Conservation (phyloP, 768 basidiomycete species). For the Russula earlei region DNA sequence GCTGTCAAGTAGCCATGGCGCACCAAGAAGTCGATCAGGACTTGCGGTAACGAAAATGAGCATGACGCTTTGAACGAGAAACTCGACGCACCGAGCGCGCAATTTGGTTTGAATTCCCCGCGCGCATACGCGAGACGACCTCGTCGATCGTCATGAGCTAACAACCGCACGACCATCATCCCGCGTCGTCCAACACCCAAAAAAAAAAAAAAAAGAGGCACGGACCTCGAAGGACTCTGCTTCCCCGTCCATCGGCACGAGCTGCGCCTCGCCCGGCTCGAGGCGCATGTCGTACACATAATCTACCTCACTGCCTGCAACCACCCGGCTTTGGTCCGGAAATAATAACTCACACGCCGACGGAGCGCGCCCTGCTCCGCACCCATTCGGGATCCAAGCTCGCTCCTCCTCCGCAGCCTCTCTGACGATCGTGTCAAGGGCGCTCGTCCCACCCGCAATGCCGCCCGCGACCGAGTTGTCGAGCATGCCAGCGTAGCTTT, state of each 20-base stretch:
- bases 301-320: slow-evolving; percentile 79
- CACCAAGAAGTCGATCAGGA: slow-evolving; percentile 83
- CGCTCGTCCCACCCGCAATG: slow-evolving; percentile 67
- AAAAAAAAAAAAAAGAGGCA: neutral
- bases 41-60: slow-evolving; percentile 29
- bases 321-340: slow-evolving; percentile 59
- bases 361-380: slow-evolving; percentile 43
- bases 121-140: slow-evolving; percentile 54
- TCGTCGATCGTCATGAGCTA: slow-evolving; percentile 60
- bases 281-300: slow-evolving; percentile 78
- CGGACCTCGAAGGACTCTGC: slow-evolving; percentile 87
- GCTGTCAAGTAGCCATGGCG: slow-evolving; percentile 79
- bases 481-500: slow-evolving; percentile 73
- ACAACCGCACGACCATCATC: neutral
- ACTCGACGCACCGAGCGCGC: slow-evolving; percentile 56
- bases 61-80: neutral
- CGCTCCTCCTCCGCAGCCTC: slow-evolving; percentile 88
- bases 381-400: slow-evolving; percentile 64
- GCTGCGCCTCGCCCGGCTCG: slow-evolving; percentile 47
- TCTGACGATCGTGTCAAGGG: slow-evolving; percentile 72
- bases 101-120: slow-evolving; percentile 86
- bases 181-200: neutral
- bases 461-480: slow-evolving; percentile 94
- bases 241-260: slow-evolving; percentile 81
- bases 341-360: slow-evolving; percentile 78